phyloP scores from a whole-genome alignment of 495 filamentous ascomycete species.

The Xanthoparmelia taractica region DNA sequence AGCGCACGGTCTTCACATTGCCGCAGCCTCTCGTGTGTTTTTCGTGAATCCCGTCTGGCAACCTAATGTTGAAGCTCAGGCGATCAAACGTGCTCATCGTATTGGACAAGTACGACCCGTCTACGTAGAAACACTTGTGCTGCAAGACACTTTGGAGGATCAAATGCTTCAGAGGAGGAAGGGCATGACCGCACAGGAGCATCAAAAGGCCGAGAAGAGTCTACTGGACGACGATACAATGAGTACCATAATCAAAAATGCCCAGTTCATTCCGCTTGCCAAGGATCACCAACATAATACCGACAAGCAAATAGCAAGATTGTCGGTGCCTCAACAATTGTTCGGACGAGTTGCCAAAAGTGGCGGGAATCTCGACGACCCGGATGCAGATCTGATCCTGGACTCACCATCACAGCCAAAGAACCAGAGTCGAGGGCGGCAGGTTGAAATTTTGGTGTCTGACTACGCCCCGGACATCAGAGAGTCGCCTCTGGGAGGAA shows the following conservation, averaged over 20 bases:
- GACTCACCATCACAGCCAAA: slow-evolving; percentile 1
- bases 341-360: slow-evolving; percentile 43
- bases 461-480: not conserved
- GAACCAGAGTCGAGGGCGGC: not conserved
- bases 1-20: slow-evolving; percentile 79
- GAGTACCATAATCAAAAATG: slow-evolving; percentile 68
- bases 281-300: slow-evolving; percentile 36
- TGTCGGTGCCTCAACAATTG: slow-evolving; percentile 48
- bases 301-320: slow-evolving; percentile 46
- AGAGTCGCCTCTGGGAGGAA: not conserved
- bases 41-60: slow-evolving; percentile 87
- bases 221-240: slow-evolving; percentile 72
- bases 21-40: slow-evolving; percentile 75
- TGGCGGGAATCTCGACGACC: slow-evolving; percentile 14
- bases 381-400: slow-evolving; percentile 25
- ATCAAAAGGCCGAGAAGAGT: slow-evolving; percentile 52
- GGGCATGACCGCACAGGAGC: slow-evolving; percentile 72
- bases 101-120: slow-evolving; percentile 80
- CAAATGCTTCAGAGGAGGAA: slow-evolving; percentile 66
- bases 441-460: not conserved
- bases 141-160: slow-evolving; percentile 79
- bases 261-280: slow-evolving; percentile 54
- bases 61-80: slow-evolving; percentile 80
- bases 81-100: slow-evolving; percentile 81
- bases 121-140: slow-evolving; percentile 76